Base-by-base conservation (phyloP, 1,284 basidiomycete genomes). In the Termitomyces sp. region DNA sequence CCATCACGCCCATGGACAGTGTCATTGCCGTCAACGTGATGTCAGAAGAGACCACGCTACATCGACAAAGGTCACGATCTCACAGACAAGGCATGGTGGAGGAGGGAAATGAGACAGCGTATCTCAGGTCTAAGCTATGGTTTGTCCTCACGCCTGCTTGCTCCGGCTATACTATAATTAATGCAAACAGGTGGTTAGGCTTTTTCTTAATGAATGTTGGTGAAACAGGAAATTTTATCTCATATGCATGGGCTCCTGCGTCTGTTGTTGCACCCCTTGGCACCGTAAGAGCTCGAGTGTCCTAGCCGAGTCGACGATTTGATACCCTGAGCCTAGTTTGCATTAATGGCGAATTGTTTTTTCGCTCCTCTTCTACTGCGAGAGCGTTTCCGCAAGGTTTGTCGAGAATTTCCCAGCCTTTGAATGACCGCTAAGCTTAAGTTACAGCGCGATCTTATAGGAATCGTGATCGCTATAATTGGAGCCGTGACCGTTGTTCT, bases 241-340 rank as follows among this genome's bases (percentile, higher is more conserved):
- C 90, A 1, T 98, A 79, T 55, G 77, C 75, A 1, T 78, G 75
- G 67, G 77, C 95, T 5, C 95, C 96, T 3, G 94, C 95, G 7
- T 92, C 89, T 19, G 77, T 98, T 12, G 94, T 98, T n/a, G 95
- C 96, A 1, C 96, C 95, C 17, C 78, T 98, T 6, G 94, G 95
- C 31, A 95, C 92, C 31, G 92, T 94, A 64, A 74, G 86, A 30
- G 33, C 53, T 24, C 21, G 15, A 17, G 42, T 49, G 43, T 50
- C 38, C 15, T 19, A 15, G 39, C 34, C 41, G 43, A 52, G 49
- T 34, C 45, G 55, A 59, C 45, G 33, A 56, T 56, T 52, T 49
- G 55, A 53, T 47, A 15, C 46, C 36, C 45, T 36, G 10, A 39
- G 7, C 10, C 17, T 50, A 91, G 87, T 89, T 92, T 65, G 90